A percentile compares a stretch with the other conserved stretches of the same genome.
Evolutionary conservation across 1,139 yeast genomes (phyloP).

Genomic region (Yamadazyma blattariae): DNA sequence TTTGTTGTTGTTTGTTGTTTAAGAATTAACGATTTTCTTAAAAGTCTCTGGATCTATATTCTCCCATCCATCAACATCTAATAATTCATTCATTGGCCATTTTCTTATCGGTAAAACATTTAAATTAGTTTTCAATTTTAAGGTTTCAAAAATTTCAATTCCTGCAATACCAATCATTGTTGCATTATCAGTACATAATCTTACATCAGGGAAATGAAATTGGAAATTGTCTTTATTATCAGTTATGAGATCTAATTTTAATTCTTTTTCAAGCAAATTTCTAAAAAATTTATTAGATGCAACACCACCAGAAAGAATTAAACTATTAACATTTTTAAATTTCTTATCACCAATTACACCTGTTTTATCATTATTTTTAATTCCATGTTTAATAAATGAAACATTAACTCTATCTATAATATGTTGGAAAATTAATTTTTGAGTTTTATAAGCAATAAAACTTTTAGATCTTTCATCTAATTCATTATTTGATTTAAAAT

Average conservation of each 20-base stretch:
- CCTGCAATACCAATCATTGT: conserved; percentile 99
- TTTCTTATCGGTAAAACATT: conserved; percentile 59
- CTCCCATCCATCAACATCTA: conserved; percentile 51
- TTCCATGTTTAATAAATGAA: conserved; percentile 41
- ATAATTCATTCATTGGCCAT: conserved; percentile 67
- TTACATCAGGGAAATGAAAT: conserved; percentile 65
- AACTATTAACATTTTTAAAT: conserved; percentile 45
- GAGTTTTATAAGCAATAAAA: conserved; percentile 60
- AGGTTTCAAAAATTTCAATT: conserved; percentile 69
- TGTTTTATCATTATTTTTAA: conserved; percentile 12
- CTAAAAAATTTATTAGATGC: conserved; percentile 72
- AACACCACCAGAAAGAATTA: conserved; percentile 93
- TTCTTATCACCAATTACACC: conserved; percentile 31
- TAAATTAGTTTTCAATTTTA: conserved; percentile 46
- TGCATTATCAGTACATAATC: conserved; percentile 90
- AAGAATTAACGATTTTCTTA: not conserved
- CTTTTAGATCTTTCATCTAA: conserved; percentile 22
- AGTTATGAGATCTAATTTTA: conserved; percentile 17
- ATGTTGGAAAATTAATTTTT: conserved; percentile 69
- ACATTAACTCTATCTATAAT: conserved; percentile 60
- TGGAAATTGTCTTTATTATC: conserved; percentile 10
- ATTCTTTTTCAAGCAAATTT: conserved; percentile 37
- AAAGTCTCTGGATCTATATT: conserved; percentile 9
- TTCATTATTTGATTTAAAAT: conserved; percentile 16
- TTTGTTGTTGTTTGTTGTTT: too few relatives aligned